Evolutionary conservation across 1,139 yeast genomes (phyloP).

Genomic region (Meyerozyma smithsonii): DNA sequence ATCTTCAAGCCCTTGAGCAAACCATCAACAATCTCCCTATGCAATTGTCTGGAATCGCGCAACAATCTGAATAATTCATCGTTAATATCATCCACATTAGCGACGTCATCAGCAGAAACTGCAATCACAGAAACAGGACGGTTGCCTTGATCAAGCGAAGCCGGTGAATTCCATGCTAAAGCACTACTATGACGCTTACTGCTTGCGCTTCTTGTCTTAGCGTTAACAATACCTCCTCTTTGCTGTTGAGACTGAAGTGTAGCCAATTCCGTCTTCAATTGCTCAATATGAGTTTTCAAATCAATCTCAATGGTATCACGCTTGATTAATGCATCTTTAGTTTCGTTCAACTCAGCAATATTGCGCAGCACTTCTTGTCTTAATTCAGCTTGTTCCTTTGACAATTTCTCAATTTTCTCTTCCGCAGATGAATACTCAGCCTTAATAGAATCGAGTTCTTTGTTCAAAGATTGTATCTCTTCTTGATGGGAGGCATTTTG

Average conservation of each 20-base stretch:
- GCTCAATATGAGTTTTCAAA: slow-evolving; percentile 62
- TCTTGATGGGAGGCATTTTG: slow-evolving; percentile 45
- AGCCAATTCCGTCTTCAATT: slow-evolving; percentile 62
- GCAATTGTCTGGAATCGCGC: slow-evolving; percentile 75
- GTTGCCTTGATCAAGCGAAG: slow-evolving; percentile 33
- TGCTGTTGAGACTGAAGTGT: slow-evolving; percentile 40
- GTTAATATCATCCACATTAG: slow-evolving; percentile 63
- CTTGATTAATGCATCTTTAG: slow-evolving; percentile 58
- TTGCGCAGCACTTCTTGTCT: slow-evolving; percentile 60
- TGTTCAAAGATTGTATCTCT: slow-evolving; percentile 50
- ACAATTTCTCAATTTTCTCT: slow-evolving; percentile 57
- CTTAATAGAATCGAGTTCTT: slow-evolving; percentile 53
- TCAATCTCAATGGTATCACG: slow-evolving; percentile 66
- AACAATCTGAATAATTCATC: slow-evolving; percentile 68
- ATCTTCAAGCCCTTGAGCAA: slow-evolving; percentile 82
- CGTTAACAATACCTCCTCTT: slow-evolving; percentile 17
- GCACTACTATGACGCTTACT: slow-evolving; percentile 42
- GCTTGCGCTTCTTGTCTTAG: slow-evolving; percentile 26
- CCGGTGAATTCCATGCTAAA: slow-evolving; percentile 30
- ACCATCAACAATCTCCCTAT: slow-evolving; percentile 84
- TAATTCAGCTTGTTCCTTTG: slow-evolving; percentile 60
- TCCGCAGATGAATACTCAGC: slow-evolving; percentile 60
- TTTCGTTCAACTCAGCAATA: slow-evolving; percentile 57
- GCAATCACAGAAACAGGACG: slow-evolving; percentile 61
- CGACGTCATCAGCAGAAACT: slow-evolving; percentile 50